Conservation (phyloP, 2,329 filamentous ascomycete species). For the Sporothrix mexicana region DNA sequence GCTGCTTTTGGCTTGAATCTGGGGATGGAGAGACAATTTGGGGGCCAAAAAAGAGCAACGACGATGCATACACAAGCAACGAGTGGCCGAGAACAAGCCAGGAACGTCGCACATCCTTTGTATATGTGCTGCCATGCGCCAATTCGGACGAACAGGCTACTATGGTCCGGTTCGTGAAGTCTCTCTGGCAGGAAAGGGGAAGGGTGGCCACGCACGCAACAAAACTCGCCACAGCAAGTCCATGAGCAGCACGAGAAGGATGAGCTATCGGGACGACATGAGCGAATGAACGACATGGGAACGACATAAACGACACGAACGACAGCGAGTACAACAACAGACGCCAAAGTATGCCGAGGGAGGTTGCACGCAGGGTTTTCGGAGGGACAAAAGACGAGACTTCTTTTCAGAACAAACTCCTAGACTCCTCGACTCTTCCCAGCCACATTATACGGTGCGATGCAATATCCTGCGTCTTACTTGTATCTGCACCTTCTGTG, state of each 20-base stretch:
- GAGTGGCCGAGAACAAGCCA: neutral
- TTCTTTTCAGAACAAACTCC: no score
- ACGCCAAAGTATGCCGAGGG: neutral
- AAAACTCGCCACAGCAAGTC: neutral
- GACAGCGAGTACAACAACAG: neutral
- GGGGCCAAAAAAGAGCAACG: neutral
- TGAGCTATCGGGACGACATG: neutral
- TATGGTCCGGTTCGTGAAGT: slow-evolving; percentile 18
- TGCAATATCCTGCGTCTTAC: slow-evolving; percentile 1
- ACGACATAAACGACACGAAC: slow-evolving; percentile 16
- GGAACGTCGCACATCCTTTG: neutral
- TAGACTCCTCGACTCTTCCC: no score
- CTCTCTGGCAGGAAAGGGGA: slow-evolving; percentile 2
- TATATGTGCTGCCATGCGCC: neutral
- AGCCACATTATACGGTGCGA: slow-evolving; percentile 12
- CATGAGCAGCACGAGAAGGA: neutral
- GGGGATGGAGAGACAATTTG: slow-evolving; percentile 5
- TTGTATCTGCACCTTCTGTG: neutral
- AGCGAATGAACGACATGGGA: neutral
- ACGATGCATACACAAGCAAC: neutral
- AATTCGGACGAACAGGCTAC: slow-evolving; percentile 26
- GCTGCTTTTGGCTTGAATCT: neutral
- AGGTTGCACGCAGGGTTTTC: neutral
- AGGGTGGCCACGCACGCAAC: neutral
- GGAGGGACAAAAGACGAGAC: neutral